Conservation (phyloP, 495 filamentous ascomycete species). For the Aspergillus taichungensis region DNA sequence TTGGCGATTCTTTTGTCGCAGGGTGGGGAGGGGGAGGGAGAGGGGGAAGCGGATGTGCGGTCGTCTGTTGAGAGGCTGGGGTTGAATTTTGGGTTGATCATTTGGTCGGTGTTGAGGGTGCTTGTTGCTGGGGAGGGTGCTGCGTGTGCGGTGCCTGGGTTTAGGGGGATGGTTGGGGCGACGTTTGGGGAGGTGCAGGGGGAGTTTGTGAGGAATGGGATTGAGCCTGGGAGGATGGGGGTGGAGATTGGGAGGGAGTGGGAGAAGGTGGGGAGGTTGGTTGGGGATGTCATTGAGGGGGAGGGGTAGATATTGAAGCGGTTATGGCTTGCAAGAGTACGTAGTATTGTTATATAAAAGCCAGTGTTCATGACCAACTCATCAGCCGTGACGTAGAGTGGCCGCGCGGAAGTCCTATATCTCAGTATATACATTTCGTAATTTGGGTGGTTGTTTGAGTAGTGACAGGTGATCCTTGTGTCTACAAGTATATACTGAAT, state of each 20-base stretch:
- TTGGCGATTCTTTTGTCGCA: conserved; percentile 30
- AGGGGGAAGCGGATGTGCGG: conserved; percentile 2
- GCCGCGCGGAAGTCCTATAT: too few species aligned
- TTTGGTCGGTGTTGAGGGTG: conserved; percentile 32
- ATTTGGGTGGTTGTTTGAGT: too few species aligned
- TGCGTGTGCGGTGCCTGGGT: conserved; percentile 29
- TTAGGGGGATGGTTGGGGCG: conserved; percentile 21
- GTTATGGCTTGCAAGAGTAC: too few species aligned
- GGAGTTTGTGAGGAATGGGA: conserved; percentile 21
- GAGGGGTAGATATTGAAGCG: conserved; percentile 9
- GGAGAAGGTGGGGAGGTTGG: conserved; percentile 26
- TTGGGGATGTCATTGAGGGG: conserved; percentile 17
- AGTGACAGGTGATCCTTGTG: too few species aligned
- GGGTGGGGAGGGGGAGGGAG: conserved; percentile 12
- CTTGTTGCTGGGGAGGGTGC: conserved; percentile 29
- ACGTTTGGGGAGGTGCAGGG: conserved; percentile 25
- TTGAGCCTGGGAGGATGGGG: conserved; percentile 21
- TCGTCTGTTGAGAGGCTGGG: conserved; percentile 11
- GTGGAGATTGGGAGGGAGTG: conserved; percentile 22
- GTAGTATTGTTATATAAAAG: too few species aligned
- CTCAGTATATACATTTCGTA: too few species aligned
- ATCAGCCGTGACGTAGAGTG: too few species aligned
- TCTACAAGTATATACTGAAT: too few species aligned
- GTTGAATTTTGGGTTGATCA: conserved; percentile 25
- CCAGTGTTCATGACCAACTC: too few species aligned